Base-by-base conservation (phyloP, 768 basidiomycete genomes). In the Kwoniella dejecticola region DNA sequence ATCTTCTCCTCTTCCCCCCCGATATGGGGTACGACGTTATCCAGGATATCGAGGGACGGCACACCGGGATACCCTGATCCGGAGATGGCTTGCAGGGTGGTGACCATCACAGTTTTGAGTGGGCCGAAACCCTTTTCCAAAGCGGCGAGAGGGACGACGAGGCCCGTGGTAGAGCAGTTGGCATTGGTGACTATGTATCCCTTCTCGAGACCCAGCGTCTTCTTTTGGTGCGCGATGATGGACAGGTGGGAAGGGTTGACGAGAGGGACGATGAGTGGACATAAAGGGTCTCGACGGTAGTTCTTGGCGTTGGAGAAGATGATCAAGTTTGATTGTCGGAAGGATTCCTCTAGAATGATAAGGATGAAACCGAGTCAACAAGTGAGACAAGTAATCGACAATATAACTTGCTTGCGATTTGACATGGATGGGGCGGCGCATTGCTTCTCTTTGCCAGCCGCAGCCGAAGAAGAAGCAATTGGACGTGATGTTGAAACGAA, bases 221-320 rank as follows among this genome's bases (percentile, higher is more conserved):
- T 69, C 52, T 82, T 90, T 79, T 99, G 96, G 71, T 92, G 89
- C 0, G 84, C 83, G 71, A 99, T 82, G 68, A 98, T 89, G 67
- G 85, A 81, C 27, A 97, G 81, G 77, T 99, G 96, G 3, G 82
- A 82, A 0, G 90, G 83, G 81, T 99, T 99, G 69, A 95, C 94
- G 69, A 96, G 87, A 12, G 96, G 96, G 2, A 99, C 96, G 80
- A 97, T 85, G 75, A 99, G 89, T 0, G 96, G 96, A 5, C 95
- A 91, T 66, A 86, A 82, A 1, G 92, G 91, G 77, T 97, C 95
- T 19, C 94, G 83, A 48, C 96, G 85, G 80, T 88, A 91, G 79
- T 93, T 96, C 81, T 95, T 96, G n/a, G 95, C 87, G 67, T 99
- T 98, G 21, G 92, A 95, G 80, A 97, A 99, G 11, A 99, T 88